Evolutionary conservation across 331 rosid genomes (phyloP), one percentile per base, ranked within the genome.

Genomic region (Pyracantha coccinea): DNA sequence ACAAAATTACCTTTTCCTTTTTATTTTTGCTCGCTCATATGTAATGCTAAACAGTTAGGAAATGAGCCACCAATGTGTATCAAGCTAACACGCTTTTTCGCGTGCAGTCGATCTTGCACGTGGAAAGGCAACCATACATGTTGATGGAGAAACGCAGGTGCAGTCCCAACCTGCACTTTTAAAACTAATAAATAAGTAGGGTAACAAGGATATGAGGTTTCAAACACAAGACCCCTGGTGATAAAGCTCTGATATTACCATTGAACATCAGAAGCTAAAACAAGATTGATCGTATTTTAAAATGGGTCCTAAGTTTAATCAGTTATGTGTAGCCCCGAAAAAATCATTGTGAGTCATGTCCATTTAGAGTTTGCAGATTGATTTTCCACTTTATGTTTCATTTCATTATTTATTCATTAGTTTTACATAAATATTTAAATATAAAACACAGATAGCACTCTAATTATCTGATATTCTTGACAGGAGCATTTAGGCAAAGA

Each of bases 401-500:
- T 76, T 8, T 13, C 55, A 17, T 14, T 27, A 23, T 25, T 62
- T 10, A 38, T 38, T 0, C 4, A 38, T 38, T 38, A 38, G 33
- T 58, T 73, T 63, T 75, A 35, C n/a, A 19, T 28, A 27, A 80
- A 52, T 52, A 57, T 16, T 8, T 64, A 31, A 64, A 64, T 64
- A n/a, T 19, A 7, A 70, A 66, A 59, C 70, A 85, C 11, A 74
- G 69, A 52, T 59, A 20, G 85, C 74, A 66, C 23, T 38, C 80
- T 38, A 52, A 29, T 67, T 69, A 67, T 38, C 57, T 21, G 47
- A 35, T 78, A 61, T 86, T 70, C 77, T 82, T 78, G 16, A 70
- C 96, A 94, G 99, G 96, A 86, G 81, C 97, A 94, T 85, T 84
- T 94, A 79, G 91, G 89, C 31, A 86, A 92, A 84, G 99, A 94